Conservation (phyloP, 2,329 filamentous ascomycete genomes). For the Aspergillus flavus region DNA sequence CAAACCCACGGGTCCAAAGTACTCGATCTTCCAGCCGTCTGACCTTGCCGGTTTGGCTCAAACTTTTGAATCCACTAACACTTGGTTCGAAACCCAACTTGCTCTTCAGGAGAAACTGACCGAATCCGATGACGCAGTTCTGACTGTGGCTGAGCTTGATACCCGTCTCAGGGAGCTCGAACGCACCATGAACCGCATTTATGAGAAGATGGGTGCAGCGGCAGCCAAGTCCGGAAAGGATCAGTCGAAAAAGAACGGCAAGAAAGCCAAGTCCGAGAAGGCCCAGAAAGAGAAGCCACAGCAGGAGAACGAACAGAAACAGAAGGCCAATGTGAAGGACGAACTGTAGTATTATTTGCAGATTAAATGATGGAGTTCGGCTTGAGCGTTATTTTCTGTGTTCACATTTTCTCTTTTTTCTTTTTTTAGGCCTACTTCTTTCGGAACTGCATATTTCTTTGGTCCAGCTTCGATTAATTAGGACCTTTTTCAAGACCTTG, state of each 20-base stretch:
- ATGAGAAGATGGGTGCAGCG: slow-evolving; percentile 51
- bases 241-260: slow-evolving; percentile 29
- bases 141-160: slow-evolving; percentile 72
- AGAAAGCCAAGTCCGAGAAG: slow-evolving; percentile 35
- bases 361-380: slow-evolving; percentile 16
- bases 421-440: not conserved
- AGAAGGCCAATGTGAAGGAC: slow-evolving; percentile 17
- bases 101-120: slow-evolving; percentile 71
- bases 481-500: not conserved
- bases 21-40: slow-evolving; percentile 70
- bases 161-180: slow-evolving; percentile 71
- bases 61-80: slow-evolving; percentile 62
- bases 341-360: slow-evolving; percentile 8
- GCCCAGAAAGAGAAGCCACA: slow-evolving; percentile 23
- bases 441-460: slow-evolving; percentile 1
- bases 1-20: slow-evolving; percentile 53
- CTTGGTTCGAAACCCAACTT: slow-evolving; percentile 76
- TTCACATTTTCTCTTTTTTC: slow-evolving; percentile 1
- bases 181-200: slow-evolving; percentile 43
- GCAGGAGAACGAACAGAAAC: slow-evolving; percentile 23
- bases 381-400: slow-evolving; percentile 15
- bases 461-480: not conserved
- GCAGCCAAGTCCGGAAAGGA: slow-evolving; percentile 27
- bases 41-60: slow-evolving; percentile 70
- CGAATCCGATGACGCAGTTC: slow-evolving; percentile 71